Conservation (phyloP, 2,329 filamentous ascomycete species). For the Pezizomycotina sp. region DNA sequence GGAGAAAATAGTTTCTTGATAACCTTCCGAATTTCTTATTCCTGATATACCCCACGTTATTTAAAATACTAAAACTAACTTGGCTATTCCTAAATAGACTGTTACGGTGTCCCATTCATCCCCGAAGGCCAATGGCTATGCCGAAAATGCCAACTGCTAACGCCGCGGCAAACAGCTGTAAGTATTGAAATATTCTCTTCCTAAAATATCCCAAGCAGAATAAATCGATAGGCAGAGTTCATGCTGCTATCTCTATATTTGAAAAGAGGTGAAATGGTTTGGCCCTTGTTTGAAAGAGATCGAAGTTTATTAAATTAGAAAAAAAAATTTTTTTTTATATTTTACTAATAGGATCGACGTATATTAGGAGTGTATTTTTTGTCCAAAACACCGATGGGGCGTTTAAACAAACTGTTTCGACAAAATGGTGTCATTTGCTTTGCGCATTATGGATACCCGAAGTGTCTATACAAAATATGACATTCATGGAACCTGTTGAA, state of each 20-base stretch:
- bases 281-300: too few relatives aligned
- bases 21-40: not conserved
- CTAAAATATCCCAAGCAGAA: not conserved
- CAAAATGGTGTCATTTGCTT: slow-evolving; percentile 90
- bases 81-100: slow-evolving; percentile 40
- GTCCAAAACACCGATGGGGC: slow-evolving; percentile 92
- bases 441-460: slow-evolving; percentile 99
- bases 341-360: too few relatives aligned
- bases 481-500: slow-evolving; percentile 96
- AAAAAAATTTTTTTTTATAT: too few relatives aligned
- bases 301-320: too few relatives aligned
- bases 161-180: slow-evolving; percentile 75
- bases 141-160: slow-evolving; percentile 74
- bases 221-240: slow-evolving; percentile 1
- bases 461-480: slow-evolving; percentile 84
- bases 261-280: too few relatives aligned
- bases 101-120: slow-evolving; percentile 96
- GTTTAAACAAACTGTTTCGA: slow-evolving; percentile 93
- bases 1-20: too few relatives aligned
- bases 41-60: not conserved
- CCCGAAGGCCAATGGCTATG: slow-evolving; percentile 98
- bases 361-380: slow-evolving; percentile 98
- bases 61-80: not conserved
- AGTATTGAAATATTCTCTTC: slow-evolving; percentile 27
- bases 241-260: slow-evolving; percentile 2